Conservation (phyloP, 2,329 filamentous ascomycete genomes). For the Gnomoniopsis sp. region DNA sequence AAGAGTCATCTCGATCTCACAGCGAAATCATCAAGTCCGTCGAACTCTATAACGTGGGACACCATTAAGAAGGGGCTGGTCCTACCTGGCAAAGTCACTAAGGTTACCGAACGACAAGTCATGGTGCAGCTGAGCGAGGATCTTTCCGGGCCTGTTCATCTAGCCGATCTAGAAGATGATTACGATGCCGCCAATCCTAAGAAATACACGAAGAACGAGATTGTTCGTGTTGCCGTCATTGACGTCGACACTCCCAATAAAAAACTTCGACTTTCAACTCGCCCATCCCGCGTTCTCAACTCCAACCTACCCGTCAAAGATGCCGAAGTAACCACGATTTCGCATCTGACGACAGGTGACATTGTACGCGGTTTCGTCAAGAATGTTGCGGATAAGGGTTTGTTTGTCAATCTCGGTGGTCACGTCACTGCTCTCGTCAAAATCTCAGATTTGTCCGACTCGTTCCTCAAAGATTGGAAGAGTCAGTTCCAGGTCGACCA, state of each 20-base stretch:
- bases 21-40: slow-evolving; percentile 61
- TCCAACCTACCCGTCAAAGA: slow-evolving; percentile 80
- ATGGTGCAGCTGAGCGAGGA: slow-evolving; percentile 80
- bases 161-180: slow-evolving; percentile 83
- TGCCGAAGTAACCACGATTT: slow-evolving; percentile 67
- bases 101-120: slow-evolving; percentile 77
- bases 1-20: slow-evolving; percentile 80
- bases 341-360: slow-evolving; percentile 73
- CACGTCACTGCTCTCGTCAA: slow-evolving; percentile 79
- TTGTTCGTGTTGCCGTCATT: slow-evolving; percentile 82
- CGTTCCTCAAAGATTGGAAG: slow-evolving; percentile 95
- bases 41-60: slow-evolving; percentile 61
- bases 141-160: slow-evolving; percentile 74
- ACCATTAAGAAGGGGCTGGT: slow-evolving; percentile 76
- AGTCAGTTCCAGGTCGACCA: slow-evolving; percentile 83
- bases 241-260: slow-evolving; percentile 82
- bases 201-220: slow-evolving; percentile 76
- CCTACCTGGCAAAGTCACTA: slow-evolving; percentile 78
- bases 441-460: slow-evolving; percentile 84
- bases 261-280: slow-evolving; percentile 73
- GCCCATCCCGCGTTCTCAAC: slow-evolving; percentile 85
- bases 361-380: slow-evolving; percentile 89
- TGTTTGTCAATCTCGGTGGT: slow-evolving; percentile 82
- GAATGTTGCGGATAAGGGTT: slow-evolving; percentile 81
- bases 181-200: slow-evolving; percentile 76